These are phyloP conservation scores for Gynochthodes officinalis DNA, from an alignment of 257 asterid genomes.

Conservation along the genomic window DNA sequence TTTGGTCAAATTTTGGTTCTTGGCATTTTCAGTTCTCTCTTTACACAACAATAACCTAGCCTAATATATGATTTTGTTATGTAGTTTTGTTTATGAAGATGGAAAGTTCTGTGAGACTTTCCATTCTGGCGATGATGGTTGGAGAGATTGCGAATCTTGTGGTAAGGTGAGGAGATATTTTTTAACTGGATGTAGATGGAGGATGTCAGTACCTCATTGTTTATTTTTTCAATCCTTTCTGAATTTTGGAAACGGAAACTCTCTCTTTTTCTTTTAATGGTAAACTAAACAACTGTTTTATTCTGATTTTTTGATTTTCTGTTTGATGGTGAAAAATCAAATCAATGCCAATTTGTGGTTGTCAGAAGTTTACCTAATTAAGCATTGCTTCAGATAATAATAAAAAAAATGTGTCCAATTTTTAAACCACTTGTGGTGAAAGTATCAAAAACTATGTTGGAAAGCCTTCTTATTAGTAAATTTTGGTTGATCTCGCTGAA, in stretches of 20 bases:
- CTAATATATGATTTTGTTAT: slow-evolving; percentile 15
- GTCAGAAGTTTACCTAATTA: not conserved
- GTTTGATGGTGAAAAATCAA: not conserved
- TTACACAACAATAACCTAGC: not conserved
- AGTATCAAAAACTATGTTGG: not conserved
- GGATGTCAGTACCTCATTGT: not conserved
- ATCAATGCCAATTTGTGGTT: not conserved
- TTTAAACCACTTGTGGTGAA: not conserved
- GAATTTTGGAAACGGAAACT: not conserved
- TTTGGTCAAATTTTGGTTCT: not conserved
- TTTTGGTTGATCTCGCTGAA: not conserved
- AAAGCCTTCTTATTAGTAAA: not conserved
- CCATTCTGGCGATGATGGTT: slow-evolving; percentile 65
- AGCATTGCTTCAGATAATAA: not conserved
- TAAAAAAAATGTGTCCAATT: not conserved
- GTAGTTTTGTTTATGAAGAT: slow-evolving; percentile 52
- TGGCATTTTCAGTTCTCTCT: not conserved
- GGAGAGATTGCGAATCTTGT: slow-evolving; percentile 88
- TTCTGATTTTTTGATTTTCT: not conserved
- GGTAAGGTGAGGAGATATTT: slow-evolving; percentile 50
- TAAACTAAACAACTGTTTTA: not conserved
- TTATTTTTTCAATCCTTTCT: not conserved
- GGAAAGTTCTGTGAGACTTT: slow-evolving; percentile 79
- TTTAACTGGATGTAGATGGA: slow-evolving; percentile 2
- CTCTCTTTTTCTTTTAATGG: not conserved